Evolutionary conservation across 345 rosid species (phyloP).

Genomic region (Mangifera indica): DNA sequence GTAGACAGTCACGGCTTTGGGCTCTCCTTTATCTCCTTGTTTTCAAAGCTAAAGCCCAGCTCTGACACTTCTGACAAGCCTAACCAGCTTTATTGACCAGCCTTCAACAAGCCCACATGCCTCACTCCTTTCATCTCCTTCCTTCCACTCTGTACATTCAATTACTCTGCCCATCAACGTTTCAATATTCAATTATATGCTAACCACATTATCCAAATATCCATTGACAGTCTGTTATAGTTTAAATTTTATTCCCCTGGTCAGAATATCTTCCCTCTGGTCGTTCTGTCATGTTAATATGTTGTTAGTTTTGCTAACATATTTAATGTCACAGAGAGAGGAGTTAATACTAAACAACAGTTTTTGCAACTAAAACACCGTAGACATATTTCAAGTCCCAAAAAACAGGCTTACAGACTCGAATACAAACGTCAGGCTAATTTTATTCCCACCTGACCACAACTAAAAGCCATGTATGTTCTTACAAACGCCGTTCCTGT

Average conservation of each 20-base stretch:
- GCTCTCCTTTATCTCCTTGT: not conserved
- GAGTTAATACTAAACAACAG: not conserved
- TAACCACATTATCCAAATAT: constrained; percentile 5
- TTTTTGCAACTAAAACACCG: not conserved
- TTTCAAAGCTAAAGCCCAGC: not conserved
- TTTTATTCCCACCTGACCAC: not conserved
- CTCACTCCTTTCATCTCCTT: not conserved
- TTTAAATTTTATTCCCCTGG: not conserved
- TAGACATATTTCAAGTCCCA: constrained; percentile 14
- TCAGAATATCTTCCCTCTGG: not conserved
- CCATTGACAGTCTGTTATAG: not conserved
- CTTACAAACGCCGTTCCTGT: constrained; percentile 23
- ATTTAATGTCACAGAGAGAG: not conserved
- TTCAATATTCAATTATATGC: constrained; percentile 11
- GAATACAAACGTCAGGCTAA: not conserved
- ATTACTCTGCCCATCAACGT: constrained; percentile 16
- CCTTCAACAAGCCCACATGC: constrained; percentile 14
- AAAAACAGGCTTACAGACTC: not conserved
- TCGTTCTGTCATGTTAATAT: not conserved
- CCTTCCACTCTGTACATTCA: not conserved
- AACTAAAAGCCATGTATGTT: not conserved
- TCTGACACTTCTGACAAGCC: constrained; percentile 25
- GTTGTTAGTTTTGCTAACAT: not conserved
- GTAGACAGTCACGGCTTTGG: not conserved
- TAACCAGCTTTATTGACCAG: constrained; percentile 29